Evolutionary conservation across 2,329 filamentous ascomycete genomes (phyloP), one percentile per base, ranked within the genome.

Genomic region (Talaromyces verruculosus): DNA sequence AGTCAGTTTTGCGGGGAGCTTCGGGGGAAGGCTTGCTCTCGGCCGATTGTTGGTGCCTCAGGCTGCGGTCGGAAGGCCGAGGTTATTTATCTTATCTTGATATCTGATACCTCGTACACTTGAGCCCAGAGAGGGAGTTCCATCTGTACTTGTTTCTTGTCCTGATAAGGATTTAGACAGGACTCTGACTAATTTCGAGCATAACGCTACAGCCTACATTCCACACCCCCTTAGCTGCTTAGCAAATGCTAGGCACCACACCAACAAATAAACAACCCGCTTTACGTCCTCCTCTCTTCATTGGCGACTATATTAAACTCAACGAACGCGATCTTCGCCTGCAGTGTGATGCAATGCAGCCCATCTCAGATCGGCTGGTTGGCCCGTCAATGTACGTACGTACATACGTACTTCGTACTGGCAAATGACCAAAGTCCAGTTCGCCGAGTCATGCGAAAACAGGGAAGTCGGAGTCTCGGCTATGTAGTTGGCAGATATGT

Each of bases 11-110:
- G 53, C 53, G 53, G 53, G 53, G 53, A 57, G 51, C 51, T 35
- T 57, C 53, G 53, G 53, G 30, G 53, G 33, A 57, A 25, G 53
- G 25, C 6, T 10, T 17, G 3, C 53, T 64, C 63, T 64, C 63
- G 63, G 63, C 63, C 63, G 63, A 64, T 39, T 57, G 33, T 57
- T 39, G 33, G 8, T 55, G 51, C 51, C 51, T 55, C 51, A 55
- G 51, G 51, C 30, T 22, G 30, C 7, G 2, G 3, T 33, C 3
- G 0, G 15, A 10, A 13, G 17, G 30, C 30, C 28, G 28, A 35
- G 51, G 51, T 35, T 57, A 37, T 55, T 3, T 30, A 22, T 57
- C 33, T 57, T 57, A 19, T 55, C 51, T 30, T 6, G 22, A n/a
- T 33, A 53, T 30, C 5, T 2, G 49, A 25, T 47, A 25, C 25